Base-by-base conservation (phyloP, 441 rosid genomes). In the Arabidopsis lyrata region DNA sequence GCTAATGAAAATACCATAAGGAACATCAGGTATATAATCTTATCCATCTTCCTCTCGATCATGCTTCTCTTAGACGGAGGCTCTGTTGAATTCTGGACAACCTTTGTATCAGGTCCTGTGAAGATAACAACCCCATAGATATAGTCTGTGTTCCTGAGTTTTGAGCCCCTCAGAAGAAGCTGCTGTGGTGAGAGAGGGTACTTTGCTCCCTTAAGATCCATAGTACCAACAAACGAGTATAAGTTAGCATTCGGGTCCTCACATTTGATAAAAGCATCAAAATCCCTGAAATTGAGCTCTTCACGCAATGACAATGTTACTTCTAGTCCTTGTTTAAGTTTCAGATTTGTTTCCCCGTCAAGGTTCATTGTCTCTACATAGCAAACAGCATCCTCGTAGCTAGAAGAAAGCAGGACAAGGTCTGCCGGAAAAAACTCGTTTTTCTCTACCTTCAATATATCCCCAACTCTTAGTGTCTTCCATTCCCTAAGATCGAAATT, bases 21-120 rank as follows among this genome's bases (percentile, higher is more conserved):
- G 78, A 96, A 96, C 81, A 91, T 82, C 35, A 87, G 73, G 85
- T 93, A 96, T 29, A 93, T 76, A 61, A 96, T 82, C 79, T 72
- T 87, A 81, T 96, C 98, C 87, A 81, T 93, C 83, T 90, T 86
- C 75, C 80, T 89, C 85, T 96, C 99, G 20, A 93, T 82, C 70
- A 82, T 89, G 88, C 99, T 96, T 82, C 99, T 85, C 80, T 96
- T 96, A 1, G 99, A 96, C 4, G 99, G 98, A 13, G 98, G 97
- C 9, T 67, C 86, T 14, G 91, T 96, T 52, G 99, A 88, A 77
- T 96, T 96, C 78, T 94, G 97, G 68, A 93, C 82, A 31, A 90
- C 97, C 80, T 96, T 96, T 24, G 99, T 93, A 70, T 93, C 97
- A 58, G 82, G 85, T 47, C 99, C 98, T 0, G 96, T 92, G 83